Base-by-base conservation (phyloP, 2,329 filamentous ascomycete genomes). In the Xylariaceae sp. region DNA sequence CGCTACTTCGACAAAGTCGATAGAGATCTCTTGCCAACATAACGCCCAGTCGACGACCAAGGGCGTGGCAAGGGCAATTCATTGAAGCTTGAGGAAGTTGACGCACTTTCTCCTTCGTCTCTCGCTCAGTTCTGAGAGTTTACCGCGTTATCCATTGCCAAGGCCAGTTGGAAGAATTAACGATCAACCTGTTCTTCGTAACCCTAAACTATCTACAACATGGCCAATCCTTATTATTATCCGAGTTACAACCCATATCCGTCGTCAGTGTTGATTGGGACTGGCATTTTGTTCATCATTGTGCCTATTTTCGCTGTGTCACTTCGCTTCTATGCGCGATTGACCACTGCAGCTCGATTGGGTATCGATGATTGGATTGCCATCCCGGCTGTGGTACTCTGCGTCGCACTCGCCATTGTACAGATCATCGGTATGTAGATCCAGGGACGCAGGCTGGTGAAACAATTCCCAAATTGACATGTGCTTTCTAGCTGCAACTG, bases 321-420 rank as follows among this genome's bases (percentile, higher is more conserved):
- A 5, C 36, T 65, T 4, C 53, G 61, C 9, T 65, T 65, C 52
- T 65, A 65, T 17, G 44, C 61, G 12, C 53, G 58, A 8, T 14
- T 46, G 11, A 49, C 26, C 5, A 59, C 56, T 6, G 14, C 29
- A 11, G 59, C 50, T 14, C 34, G 46, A 9, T 36, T 64, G 14
- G 63, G 61, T 4, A 46, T 57, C 21, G 63, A 65, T 34, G 63
- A 65, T 44, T 65, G 58, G 63, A 51, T 62, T 9, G 43, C 49
- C 3, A 16, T 65, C 11, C 61, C 61, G 5, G 40, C 63, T 4
- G 55, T 58, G 26, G 2, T 58, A 1, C 16, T 64, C 21, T 62
- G 58, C 16, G 45, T 63, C 16, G 45, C 26, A 4, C 24, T 62
- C 9, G 53, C 61, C 2, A 50, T 62, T 11, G 52, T 46, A 14